Base-by-base conservation (phyloP, 2,329 filamentous ascomycete species). In the Exophiala sp. region DNA sequence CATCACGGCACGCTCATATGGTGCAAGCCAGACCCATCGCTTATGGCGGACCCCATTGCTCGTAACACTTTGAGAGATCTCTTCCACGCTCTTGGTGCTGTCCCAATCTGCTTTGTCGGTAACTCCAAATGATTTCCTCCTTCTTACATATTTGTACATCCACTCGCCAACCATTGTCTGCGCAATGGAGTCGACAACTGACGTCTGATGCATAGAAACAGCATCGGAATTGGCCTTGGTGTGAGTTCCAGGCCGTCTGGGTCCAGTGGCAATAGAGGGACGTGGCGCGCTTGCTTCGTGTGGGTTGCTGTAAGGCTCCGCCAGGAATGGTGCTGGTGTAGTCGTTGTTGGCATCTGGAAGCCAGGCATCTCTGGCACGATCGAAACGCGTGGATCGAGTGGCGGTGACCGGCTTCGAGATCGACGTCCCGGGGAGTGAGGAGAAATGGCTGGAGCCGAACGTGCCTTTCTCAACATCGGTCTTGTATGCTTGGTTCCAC, bases 21-120 rank as follows among this genome's bases (percentile, higher is more conserved):
- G 94, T 14, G 92, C 94, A 59, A 99, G 81, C 94, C 94, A 99
- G 1, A 99, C 94, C 94, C 94, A 99, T 69, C 94, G 82, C 75
- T 91, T 96, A 70, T 99, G 94, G 29, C 94, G 75, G 4, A 80
- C 87, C 61, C 83, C 83, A 63, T 80, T 83, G 60, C 76, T 80
- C 16, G 75, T 78, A 55, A 87, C 85, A 59, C 83, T 85, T 71
- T 88, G 85, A 59, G 78, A 86, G 59, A 88, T 83, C 65, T 91
- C 85, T 59, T 83, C 83, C 34, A 80, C 79, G 56, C 78, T 81
- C 61, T 80, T 83, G 20, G 76, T 78, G 32, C 70, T 65, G 41
- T 79, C 77, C 66, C 77, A 78, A 39, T 81, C 74, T 34, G 76
- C 71, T 36, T 73, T 64, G 41, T 91, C 88, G 2, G 81, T 74